Evolutionary conservation across 2,329 filamentous ascomycete genomes (phyloP).

Genomic region (Claviceps humidiphila): DNA sequence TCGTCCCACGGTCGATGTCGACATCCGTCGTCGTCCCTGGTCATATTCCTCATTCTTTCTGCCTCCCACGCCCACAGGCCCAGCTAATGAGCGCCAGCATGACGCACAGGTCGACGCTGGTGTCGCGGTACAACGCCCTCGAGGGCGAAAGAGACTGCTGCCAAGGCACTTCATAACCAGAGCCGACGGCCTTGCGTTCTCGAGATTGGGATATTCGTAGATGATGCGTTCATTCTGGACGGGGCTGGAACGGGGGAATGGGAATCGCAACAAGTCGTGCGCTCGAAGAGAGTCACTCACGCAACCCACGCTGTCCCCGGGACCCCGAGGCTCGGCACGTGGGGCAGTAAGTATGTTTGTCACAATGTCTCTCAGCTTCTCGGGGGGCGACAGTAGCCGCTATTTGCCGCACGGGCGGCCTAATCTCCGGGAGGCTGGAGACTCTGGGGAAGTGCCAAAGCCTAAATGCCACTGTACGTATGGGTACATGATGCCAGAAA

Average conservation of each 20-base stretch:
- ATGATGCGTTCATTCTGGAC: conserved; percentile 7
- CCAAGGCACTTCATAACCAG: conserved; percentile 20
- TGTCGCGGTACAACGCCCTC: conserved; percentile 8
- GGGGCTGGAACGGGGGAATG: not conserved
- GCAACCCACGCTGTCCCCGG: too few relatives aligned
- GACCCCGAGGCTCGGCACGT: too few relatives aligned
- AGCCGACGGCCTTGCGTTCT: conserved; percentile 9
- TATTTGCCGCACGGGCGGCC: not conserved
- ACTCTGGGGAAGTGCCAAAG: too few relatives aligned
- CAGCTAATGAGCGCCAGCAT: not conserved
- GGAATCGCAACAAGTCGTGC: not conserved
- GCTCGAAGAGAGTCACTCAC: not conserved
- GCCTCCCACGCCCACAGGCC: not conserved
- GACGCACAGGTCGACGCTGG: not conserved
- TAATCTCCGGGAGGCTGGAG: not conserved
- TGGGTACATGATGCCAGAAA: too few relatives aligned
- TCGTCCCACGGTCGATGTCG: conserved; percentile 16
- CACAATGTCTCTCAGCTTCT: too few relatives aligned
- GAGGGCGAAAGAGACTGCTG: conserved; percentile 16
- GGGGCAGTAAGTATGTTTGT: too few relatives aligned
- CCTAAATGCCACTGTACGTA: too few relatives aligned
- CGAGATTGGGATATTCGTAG: not conserved
- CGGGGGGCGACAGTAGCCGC: not conserved
- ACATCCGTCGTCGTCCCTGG: conserved; percentile 2
- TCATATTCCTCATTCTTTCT: conserved; percentile 7